These are phyloP conservation scores for Nematodospora valgi DNA, from an alignment of 805 yeast genomes.

Conservation along the genomic window DNA sequence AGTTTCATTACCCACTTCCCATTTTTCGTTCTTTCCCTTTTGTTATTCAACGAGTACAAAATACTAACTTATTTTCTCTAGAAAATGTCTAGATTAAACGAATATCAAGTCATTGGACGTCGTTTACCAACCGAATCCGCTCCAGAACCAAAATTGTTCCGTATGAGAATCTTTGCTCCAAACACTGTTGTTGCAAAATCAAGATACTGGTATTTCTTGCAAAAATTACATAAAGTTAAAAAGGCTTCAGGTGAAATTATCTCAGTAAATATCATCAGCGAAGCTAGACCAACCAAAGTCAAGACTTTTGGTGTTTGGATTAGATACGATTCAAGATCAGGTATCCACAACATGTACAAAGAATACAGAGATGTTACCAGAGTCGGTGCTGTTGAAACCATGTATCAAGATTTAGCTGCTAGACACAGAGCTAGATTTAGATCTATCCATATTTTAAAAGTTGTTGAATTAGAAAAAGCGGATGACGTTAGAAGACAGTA, in stretches of 20 bases:
- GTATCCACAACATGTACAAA: conserved; percentile 99
- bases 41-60: neutral
- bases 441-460: conserved; percentile 98
- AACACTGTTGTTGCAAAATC: conserved; percentile 99
- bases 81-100: conserved; percentile 89
- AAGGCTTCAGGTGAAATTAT: conserved; percentile 99
- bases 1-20: too few relatives aligned
- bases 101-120: conserved; percentile 99
- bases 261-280: conserved; percentile 85
- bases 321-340: conserved; percentile 99
- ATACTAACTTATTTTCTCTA: conserved; percentile 21
- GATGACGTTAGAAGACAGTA: conserved; percentile 99
- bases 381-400: conserved; percentile 96
- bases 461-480: conserved; percentile 96
- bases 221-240: conserved; percentile 99
- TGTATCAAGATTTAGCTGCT: conserved; percentile 99
- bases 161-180: conserved; percentile 99
- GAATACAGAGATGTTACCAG: conserved; percentile 99
- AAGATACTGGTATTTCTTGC: conserved; percentile 99
- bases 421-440: conserved; percentile 99
- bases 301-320: conserved; percentile 99
- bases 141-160: conserved; percentile 99
- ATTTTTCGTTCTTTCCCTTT: too few relatives aligned
- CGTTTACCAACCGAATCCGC: conserved; percentile 98
- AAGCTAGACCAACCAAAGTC: conserved; percentile 97